Evolutionary conservation across 169 alveolate genomes (phyloP), one percentile per base, ranked within the genome.

Genomic region (Theileria parva): DNA sequence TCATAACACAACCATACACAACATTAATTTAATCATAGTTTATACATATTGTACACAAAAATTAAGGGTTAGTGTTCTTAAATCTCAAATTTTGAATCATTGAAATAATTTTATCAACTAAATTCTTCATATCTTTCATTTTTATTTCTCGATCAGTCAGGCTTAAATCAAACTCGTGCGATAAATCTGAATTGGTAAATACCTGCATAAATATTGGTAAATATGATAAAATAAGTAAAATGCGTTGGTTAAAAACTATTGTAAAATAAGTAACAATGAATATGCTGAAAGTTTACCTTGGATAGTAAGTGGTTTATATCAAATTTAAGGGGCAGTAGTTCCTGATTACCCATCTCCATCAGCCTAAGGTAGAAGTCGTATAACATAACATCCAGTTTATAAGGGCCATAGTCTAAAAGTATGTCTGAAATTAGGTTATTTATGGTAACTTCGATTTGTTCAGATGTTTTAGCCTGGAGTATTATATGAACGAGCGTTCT

Each of bases 381-480:
- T 21, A 65, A 39, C 57, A 65, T 37, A 19, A 32, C 30, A 25
- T 65, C 74, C 23, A 65, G 28, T 25, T 65, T 25, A 9, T 44
- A 8, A 21, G 28, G 32, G 1, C 74, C 74, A n/a, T 65, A 65
- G 55, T 65, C 74, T n/a, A 39, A 28, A 21, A 65, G 11, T 21
- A 25, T 37, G 57, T 65, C 74, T 19, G 74, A 21, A 27, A 65
- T 65, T 15, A 65, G 74, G 5, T 44, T 32, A 25, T 21, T 39
- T 65, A 65, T 65, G 25, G 32, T 65, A 11, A 15, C 19, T 8
- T 32, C 51, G 8, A 21, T 65, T 19, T 19, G 32, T 25, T 65
- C 74, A 32, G 74, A 25, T 5, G 57, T 65, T n/a, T n/a, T 25
- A 12, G 74, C 74, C 44, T 21, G 74, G 55, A 65, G 60, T 21